phyloP scores from a whole-genome alignment of 2,329 filamentous ascomycete genomes.

The Drechslerella coelobrocha region DNA sequence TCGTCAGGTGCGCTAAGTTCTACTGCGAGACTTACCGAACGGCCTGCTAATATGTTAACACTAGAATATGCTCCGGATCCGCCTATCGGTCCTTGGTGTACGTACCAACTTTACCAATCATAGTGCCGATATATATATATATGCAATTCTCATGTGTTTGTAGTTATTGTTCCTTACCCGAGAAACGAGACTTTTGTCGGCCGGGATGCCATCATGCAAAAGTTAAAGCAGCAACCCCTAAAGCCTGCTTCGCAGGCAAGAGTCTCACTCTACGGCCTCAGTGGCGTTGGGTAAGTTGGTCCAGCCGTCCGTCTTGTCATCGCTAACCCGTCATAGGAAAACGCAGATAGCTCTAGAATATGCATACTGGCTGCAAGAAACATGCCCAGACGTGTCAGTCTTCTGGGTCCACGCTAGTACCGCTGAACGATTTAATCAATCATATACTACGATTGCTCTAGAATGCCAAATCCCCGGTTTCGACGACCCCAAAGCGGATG shows the following conservation, averaged over 20 bases:
- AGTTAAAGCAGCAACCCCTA: neutral
- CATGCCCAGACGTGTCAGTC: neutral
- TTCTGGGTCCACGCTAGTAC: slow-evolving; percentile 20
- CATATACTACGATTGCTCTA: slow-evolving; percentile 14
- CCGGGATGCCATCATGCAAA: neutral
- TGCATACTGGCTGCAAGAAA: neutral
- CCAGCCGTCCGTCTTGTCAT: neutral
- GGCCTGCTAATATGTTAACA: neutral
- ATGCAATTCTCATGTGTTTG: neutral
- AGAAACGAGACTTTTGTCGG: neutral
- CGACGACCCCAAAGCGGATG: slow-evolving; percentile 14
- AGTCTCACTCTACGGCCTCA: neutral
- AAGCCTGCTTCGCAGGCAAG: neutral
- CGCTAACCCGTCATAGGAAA: neutral
- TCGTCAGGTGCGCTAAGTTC: neutral
- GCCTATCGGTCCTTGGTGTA: neutral
- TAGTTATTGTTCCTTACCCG: slow-evolving; percentile 1
- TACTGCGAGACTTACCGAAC: neutral
- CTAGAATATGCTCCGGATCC: neutral
- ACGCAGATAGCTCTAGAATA: slow-evolving; percentile 5
- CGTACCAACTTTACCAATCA: neutral
- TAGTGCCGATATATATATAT: neutral
- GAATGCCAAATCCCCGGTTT: slow-evolving; percentile 13
- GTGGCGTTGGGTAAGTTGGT: neutral
- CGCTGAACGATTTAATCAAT: slow-evolving; percentile 10